Conservation (phyloP, 192 early-diverging fungal genomes). For the Mortierella claussenii region DNA sequence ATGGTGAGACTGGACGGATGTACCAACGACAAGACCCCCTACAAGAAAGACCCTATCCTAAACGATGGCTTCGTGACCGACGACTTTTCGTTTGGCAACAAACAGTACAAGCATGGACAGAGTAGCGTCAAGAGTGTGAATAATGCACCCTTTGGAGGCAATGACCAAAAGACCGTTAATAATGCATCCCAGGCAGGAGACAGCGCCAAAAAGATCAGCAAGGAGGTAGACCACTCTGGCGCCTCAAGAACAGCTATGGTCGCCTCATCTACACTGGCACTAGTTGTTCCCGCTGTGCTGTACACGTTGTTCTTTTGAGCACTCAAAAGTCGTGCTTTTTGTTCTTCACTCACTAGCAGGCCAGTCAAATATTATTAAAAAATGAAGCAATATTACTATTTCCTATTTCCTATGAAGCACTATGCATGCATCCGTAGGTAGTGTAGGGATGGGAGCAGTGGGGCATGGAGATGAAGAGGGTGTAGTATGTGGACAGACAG, state of each 20-base stretch:
- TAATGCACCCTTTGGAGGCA: neutral
- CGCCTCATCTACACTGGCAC: constrained; percentile 1
- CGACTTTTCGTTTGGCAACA: constrained; percentile 52
- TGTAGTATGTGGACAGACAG: too few species aligned
- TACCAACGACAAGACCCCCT: constrained; percentile 59
- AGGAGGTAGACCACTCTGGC: neutral
- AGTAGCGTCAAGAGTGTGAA: constrained; percentile 24
- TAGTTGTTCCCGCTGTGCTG: constrained; percentile 10
- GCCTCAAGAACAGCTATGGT: neutral
- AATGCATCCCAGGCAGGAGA: neutral
- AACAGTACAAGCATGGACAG: constrained; percentile 58
- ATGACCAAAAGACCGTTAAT: neutral
- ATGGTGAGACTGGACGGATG: constrained; percentile 67
- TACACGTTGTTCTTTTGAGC: constrained; percentile 4
- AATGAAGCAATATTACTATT: too few species aligned
- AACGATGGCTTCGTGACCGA: constrained; percentile 49
- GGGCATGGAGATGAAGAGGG: too few species aligned
- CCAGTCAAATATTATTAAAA: too few species aligned
- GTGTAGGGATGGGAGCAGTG: too few species aligned
- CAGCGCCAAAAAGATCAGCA: neutral
- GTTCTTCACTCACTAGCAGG: too few species aligned
- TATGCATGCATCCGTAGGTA: too few species aligned
- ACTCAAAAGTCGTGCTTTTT: too few species aligned
- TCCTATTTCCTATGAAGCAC: too few species aligned
- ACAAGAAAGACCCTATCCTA: constrained; percentile 53